phyloP scores from a whole-genome alignment of 2,329 filamentous ascomycete species.

The Diaporthe longicolla region DNA sequence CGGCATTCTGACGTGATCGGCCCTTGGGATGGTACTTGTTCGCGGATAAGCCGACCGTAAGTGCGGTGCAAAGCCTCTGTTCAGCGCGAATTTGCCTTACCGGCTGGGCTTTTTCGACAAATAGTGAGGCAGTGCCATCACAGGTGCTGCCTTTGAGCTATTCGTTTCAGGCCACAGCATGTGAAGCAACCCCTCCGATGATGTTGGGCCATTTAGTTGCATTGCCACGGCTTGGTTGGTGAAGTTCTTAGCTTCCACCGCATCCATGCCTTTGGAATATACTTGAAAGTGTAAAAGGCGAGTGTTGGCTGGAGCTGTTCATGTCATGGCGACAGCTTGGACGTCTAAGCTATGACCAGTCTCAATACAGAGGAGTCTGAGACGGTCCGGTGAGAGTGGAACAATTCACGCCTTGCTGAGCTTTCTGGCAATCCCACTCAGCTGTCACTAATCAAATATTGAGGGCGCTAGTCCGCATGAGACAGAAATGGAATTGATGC shows the following conservation, averaged over 20 bases:
- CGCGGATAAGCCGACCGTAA: neutral
- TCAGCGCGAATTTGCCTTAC: conserved; percentile 12
- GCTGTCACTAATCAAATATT: neutral
- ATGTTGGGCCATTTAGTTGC: neutral
- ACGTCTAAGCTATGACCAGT: neutral
- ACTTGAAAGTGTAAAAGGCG: neutral
- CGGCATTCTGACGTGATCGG: neutral
- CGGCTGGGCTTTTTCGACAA: neutral
- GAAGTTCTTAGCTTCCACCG: neutral
- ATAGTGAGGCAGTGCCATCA: neutral
- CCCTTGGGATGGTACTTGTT: neutral
- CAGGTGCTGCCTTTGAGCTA: neutral
- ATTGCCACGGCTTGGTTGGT: neutral
- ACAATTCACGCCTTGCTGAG: neutral
- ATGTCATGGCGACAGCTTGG: neutral
- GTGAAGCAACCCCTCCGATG: neutral
- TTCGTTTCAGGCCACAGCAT: neutral
- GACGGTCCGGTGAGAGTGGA: neutral
- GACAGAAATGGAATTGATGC: neutral
- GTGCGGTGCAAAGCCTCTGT: neutral
- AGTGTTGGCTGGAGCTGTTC: neutral
- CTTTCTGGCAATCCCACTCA: neutral
- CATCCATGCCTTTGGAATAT: neutral
- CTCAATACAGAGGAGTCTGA: neutral
- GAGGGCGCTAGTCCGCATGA: neutral